Percentiles rank a stretch among this genome's conserved stretches.
Conservation (phyloP, 2,329 filamentous ascomycete genomes). For the Calonectria pseudoturangicola region DNA sequence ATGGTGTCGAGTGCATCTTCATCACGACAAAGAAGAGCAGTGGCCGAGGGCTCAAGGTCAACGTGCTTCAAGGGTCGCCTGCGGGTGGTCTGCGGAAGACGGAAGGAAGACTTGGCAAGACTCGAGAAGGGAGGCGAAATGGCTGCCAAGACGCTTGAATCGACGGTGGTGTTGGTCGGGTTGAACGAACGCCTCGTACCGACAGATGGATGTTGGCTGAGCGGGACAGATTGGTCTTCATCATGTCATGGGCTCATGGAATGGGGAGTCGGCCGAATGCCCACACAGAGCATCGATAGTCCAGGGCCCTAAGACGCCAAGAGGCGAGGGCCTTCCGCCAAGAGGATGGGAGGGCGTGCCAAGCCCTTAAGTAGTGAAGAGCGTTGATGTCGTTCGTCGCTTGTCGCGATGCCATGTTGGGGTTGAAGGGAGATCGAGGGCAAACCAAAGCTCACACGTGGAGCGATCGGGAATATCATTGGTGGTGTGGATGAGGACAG, state of each 20-base stretch:
- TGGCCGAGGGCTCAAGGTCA: not conserved
- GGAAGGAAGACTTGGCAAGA: slow-evolving; percentile 15
- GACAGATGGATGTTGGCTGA: not conserved
- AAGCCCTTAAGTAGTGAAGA: slow-evolving; percentile 34
- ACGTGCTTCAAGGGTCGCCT: slow-evolving; percentile 6
- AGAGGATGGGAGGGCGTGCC: slow-evolving; percentile 23
- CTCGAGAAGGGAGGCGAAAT: slow-evolving; percentile 7
- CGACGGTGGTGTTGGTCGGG: slow-evolving; percentile 14
- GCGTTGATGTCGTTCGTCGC: not conserved
- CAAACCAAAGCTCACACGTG: slow-evolving; percentile 38
- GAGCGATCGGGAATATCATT: slow-evolving; percentile 17
- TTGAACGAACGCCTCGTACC: not conserved
- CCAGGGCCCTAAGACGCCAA: slow-evolving; percentile 13
- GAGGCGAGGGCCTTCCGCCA: slow-evolving; percentile 18
- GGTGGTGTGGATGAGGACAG: slow-evolving; percentile 9
- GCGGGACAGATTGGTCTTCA: not conserved
- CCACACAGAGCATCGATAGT: slow-evolving; percentile 13
- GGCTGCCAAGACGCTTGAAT: not conserved
- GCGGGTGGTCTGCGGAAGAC: slow-evolving; percentile 16
- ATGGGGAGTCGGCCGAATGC: slow-evolving; percentile 16
- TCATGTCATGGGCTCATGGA: slow-evolving; percentile 10
- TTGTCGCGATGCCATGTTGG: not conserved
- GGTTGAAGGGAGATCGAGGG: slow-evolving; percentile 9
- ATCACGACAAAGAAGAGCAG: not conserved
- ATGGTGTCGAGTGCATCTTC: not conserved